Base-by-base conservation (phyloP, 1,139 yeast genomes). In the Blastobotrys ciferrii region DNA sequence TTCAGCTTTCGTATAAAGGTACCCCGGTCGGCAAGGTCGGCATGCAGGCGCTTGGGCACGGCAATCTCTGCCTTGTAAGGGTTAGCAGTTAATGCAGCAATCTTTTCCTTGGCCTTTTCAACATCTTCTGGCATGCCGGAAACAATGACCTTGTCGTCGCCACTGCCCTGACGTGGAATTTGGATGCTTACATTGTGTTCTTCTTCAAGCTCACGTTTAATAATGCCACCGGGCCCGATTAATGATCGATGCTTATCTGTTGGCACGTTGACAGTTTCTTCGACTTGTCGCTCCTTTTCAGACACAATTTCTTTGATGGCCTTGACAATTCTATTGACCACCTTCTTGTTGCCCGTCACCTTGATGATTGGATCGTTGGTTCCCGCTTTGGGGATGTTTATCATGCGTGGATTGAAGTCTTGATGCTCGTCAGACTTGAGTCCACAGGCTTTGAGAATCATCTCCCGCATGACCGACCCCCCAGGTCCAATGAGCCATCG, bases 381-480 rank as follows among this genome's bases (percentile, higher is more conserved):
- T 37, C 80, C 83, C 56, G 81, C 83, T 49, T 81, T 77, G 46
- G 98, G 98, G 57, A 92, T 79, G 52, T 80, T 82, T 57, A 92
- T 76, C 56, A 83, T 74, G 62, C 82, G 80, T 53, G 74, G 75
- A 48, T 66, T 61, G 49, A 70, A 71, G 37, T 64, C 64, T 13
- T 70, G 74, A 18, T 17, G n/a, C 28, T 19, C 19, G 28, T 23
- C 28, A 23, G 28, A 23, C 28, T 23, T 23, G 5, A 9, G 5
- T 46, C 91, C 95, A 56, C 96, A 96, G 42, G 97, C 96, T 51
- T 79, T 78, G 49, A 78, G 64, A 53, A 91, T 80, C 50, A 92
- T 85, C 47, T 82, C 87, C 59, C 84, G 81, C 74, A 87, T 80
- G 33, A 76, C 79, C 32, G 84, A 74, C 49, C 97, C 97, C 53